Percentiles rank a stretch among this genome's conserved stretches.
These are phyloP conservation scores for Fragaria nilgerrensis DNA, from an alignment of 306 rosid species.

Conservation along the genomic window DNA sequence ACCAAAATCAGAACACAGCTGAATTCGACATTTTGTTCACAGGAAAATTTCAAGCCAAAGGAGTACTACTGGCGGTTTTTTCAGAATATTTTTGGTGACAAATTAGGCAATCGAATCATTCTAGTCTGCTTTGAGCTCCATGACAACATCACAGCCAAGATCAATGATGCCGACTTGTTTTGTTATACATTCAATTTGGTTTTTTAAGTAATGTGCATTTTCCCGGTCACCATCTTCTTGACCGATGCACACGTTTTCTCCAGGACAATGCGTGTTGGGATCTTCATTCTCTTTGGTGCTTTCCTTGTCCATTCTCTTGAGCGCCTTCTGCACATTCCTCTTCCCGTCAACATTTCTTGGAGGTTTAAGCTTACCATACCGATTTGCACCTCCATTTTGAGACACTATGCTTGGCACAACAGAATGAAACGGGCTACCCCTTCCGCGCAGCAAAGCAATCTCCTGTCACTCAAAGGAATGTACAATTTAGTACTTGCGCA, in stretches of 20 bases:
- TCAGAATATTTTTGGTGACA: too few relatives aligned
- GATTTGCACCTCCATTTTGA: neutral
- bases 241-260: neutral
- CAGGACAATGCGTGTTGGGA: neutral
- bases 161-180: slow-evolving; percentile 18
- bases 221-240: slow-evolving; percentile 20
- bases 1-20: neutral
- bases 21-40: neutral
- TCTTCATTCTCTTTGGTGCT: slow-evolving; percentile 3
- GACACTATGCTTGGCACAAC: slow-evolving; percentile 1
- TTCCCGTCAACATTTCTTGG: slow-evolving; percentile 8
- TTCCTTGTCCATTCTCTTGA: neutral
- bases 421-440: slow-evolving; percentile 15
- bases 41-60: neutral
- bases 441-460: slow-evolving; percentile 11
- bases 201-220: slow-evolving; percentile 15
- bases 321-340: neutral
- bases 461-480: slow-evolving; percentile 28
- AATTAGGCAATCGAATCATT: neutral
- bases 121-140: slow-evolving; percentile 7
- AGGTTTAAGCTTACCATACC: slow-evolving; percentile 21
- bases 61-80: neutral
- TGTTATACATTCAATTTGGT: slow-evolving; percentile 22
- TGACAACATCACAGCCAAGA: slow-evolving; percentile 14
- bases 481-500: neutral